phyloP scores from a whole-genome alignment of 2,329 filamentous ascomycete genomes.

The Metarhizium brunneum region DNA sequence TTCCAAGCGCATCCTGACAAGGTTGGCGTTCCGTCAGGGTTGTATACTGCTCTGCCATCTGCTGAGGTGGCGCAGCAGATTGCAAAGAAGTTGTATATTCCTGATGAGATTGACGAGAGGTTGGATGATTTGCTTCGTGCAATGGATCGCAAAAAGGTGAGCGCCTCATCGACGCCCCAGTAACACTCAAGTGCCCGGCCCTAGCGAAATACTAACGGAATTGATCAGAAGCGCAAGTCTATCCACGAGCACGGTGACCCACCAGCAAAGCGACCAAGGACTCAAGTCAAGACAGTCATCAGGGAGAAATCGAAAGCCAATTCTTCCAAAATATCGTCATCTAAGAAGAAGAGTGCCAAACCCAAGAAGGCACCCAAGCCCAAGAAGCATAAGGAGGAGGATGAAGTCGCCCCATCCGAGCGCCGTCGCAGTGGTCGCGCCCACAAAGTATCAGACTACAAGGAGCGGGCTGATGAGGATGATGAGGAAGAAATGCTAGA shows the following conservation, averaged over 20 bases:
- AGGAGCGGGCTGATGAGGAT: constrained; percentile 47
- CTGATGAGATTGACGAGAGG: constrained; percentile 64
- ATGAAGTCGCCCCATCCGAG: constrained; percentile 29
- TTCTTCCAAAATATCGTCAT: constrained; percentile 19
- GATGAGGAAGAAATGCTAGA: constrained; percentile 54
- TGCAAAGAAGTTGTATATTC: constrained; percentile 75
- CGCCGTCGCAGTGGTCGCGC: constrained; percentile 48
- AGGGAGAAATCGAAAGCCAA: constrained; percentile 29
- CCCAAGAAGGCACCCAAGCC: constrained; percentile 18
- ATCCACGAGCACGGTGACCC: constrained; percentile 39
- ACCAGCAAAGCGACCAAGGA: constrained; percentile 27
- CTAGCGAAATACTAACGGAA: background rate
- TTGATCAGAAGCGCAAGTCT: constrained; percentile 47
- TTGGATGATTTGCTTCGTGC: constrained; percentile 59
- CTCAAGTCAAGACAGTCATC: constrained; percentile 26
- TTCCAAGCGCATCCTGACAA: constrained; percentile 79
- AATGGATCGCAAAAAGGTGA: constrained; percentile 64
- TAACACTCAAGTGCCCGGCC: background rate
- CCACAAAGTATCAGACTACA: constrained; percentile 38
- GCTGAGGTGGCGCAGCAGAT: constrained; percentile 77
- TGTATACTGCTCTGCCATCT: constrained; percentile 67
- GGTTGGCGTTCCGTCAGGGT: constrained; percentile 66
- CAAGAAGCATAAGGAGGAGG: constrained; percentile 21
- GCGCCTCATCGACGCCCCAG: background rate
- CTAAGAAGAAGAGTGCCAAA: constrained; percentile 20